Conservation (phyloP, 441 rosid species). For the Brassica hybrid region DNA sequence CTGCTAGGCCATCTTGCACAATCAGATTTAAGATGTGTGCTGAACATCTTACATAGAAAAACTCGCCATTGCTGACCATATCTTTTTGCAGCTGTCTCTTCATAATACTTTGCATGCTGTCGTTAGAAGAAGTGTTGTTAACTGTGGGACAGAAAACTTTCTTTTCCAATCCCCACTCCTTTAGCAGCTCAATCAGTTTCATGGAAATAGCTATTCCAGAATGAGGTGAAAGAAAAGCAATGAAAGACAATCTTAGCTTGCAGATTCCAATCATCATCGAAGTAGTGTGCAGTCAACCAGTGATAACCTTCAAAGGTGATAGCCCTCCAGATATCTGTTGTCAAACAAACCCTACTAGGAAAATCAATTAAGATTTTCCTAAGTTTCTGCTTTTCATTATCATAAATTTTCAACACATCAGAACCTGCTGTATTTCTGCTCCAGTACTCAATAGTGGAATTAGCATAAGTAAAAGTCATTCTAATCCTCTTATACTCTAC, state of each 20-base stretch:
- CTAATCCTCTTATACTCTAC: too few relatives aligned
- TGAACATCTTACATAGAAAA: not conserved
- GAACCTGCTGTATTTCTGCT: too few relatives aligned
- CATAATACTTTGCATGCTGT: not conserved
- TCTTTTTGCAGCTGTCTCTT: not conserved
- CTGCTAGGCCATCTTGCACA: not conserved
- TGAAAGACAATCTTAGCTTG: not conserved
- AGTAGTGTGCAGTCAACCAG: not conserved
- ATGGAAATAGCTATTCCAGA: not conserved
- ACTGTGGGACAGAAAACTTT: not conserved
- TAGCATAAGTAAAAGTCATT: too few relatives aligned
- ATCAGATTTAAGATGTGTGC: not conserved
- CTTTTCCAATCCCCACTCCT: not conserved
- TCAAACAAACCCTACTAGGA: not conserved
- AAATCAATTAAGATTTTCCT: not conserved
- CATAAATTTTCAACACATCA: too few relatives aligned
- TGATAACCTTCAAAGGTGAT: not conserved
- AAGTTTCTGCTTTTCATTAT: too few relatives aligned
- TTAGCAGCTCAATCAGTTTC: not conserved
- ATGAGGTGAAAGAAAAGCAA: not conserved
- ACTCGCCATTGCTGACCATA: not conserved
- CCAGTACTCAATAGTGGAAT: too few relatives aligned
- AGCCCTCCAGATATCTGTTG: not conserved
- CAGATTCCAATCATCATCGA: not conserved
- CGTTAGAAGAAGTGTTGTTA: not conserved